Conservation (phyloP, 306 rosid genomes). For the Pueraria montana region DNA sequence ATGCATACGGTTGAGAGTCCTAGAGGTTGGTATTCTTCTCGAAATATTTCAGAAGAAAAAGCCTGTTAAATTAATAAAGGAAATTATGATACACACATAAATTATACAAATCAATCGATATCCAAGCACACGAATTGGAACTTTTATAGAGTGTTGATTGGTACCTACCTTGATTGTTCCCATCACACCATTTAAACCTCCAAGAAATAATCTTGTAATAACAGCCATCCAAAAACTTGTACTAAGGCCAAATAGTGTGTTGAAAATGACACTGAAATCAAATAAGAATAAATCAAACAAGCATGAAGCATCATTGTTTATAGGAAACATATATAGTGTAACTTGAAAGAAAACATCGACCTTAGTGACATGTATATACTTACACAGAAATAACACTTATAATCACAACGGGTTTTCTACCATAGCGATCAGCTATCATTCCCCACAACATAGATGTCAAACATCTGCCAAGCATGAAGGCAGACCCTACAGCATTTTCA, state of each 20-base stretch:
- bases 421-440: constrained; percentile 82
- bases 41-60: constrained; percentile 71
- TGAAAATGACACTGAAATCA: constrained; percentile 74
- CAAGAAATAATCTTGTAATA: constrained; percentile 72
- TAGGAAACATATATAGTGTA: too few relatives aligned
- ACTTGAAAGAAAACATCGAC: not conserved
- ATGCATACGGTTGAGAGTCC: constrained; percentile 79
- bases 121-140: not conserved
- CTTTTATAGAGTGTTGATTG: not conserved
- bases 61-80: constrained; percentile 60
- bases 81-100: not conserved
- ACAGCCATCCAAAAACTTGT: constrained; percentile 88
- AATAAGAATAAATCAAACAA: not conserved
- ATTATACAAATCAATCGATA: too few relatives aligned
- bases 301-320: too few relatives aligned
- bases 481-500: constrained; percentile 66
- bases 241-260: constrained; percentile 88
- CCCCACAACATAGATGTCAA: constrained; percentile 87
- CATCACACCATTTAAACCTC: constrained; percentile 83
- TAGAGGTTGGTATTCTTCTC: constrained; percentile 78
- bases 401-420: constrained; percentile 79
- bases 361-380: constrained; percentile 37
- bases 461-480: constrained; percentile 85
- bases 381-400: constrained; percentile 73
- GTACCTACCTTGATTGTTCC: constrained; percentile 93